Base-by-base conservation (phyloP, 345 rosid genomes). In the Bruguiera sexangula region DNA sequence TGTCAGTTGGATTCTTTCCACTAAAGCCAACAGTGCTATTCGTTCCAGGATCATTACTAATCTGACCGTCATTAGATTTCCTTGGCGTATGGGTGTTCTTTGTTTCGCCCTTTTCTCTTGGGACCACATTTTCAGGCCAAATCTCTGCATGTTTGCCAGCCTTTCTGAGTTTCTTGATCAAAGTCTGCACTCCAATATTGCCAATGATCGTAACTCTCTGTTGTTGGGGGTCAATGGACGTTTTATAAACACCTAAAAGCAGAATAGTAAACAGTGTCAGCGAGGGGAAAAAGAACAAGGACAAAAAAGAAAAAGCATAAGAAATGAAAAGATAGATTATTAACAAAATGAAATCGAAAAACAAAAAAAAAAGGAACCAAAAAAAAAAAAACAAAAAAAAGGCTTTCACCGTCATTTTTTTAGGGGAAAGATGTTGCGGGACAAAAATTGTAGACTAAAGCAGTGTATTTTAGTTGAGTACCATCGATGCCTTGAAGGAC, bases 181-280 rank as follows among this genome's bases (percentile, higher is more conserved):
- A 60, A 4, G 75, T 53, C 75, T 70, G 71, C 6, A n/a, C 71
- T 70, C 50, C 55, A 30, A 75, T 46, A 50, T 70, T 75, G n/a
- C 79, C 79, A 15, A 70, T 70, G 29, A 75, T 75, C 5, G 79
- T 70, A 18, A 75, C 70, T 61, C 67, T 70, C 18, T 75, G 79
- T 19, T 70, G 71, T 60, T 75, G 63, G 19, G 71, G 6, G 54
- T 75, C 79, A 60, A 75, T 63, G 21, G 66, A n/a, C 54, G 75
- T 68, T 51, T 71, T n/a, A 52, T 75, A 70, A 36, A 70, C 79
- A 30, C 79, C 79, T 75, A 46, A 63, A 56, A 50, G 9, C 18
- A 61, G 29, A 6, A 16, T 6, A 8, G 15, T 8, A 55, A 21
- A 43, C 11, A 21, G 21, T 21, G 0, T 21, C 29, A 21, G 59